These are phyloP conservation scores for Kappamyces sp. DNA, from an alignment of 192 early-diverging fungal species.

Conservation along the genomic window DNA sequence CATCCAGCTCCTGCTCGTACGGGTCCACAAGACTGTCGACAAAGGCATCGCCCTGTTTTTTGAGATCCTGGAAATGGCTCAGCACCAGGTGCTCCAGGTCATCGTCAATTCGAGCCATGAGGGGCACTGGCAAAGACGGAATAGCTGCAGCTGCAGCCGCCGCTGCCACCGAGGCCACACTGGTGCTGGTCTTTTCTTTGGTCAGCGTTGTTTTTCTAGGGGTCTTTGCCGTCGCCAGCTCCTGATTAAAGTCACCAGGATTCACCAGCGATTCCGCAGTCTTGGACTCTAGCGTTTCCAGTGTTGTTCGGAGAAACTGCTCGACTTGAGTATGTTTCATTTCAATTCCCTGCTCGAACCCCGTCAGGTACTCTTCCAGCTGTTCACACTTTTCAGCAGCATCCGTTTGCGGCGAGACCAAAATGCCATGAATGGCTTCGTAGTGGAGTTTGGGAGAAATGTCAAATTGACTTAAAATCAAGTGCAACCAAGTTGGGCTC, in stretches of 20 bases:
- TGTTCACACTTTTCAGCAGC: constrained; percentile 33
- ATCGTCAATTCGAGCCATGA: constrained; percentile 3
- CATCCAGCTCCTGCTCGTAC: constrained; percentile 14
- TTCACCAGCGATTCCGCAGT: constrained; percentile 3
- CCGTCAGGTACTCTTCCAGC: background rate
- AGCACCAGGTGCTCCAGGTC: background rate
- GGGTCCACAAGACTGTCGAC: background rate
- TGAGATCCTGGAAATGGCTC: background rate
- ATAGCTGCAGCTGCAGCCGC: no score
- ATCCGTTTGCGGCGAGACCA: constrained; percentile 24
- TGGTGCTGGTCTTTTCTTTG: background rate
- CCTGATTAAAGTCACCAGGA: background rate
- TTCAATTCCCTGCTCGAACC: background rate
- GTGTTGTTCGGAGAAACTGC: background rate
- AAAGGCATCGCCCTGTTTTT: background rate
- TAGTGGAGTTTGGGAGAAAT: constrained; percentile 22
- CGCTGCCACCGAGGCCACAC: no score
- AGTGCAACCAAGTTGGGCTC: constrained; percentile 21
- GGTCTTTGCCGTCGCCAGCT: background rate
- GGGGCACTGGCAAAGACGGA: no score
- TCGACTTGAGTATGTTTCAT: background rate
- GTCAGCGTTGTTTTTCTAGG: background rate
- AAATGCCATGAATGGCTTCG: constrained; percentile 12
- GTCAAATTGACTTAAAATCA: constrained; percentile 27
- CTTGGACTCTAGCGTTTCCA: constrained; percentile 11